These are phyloP conservation scores for Mycosphaerelloides madeirae DNA, from an alignment of 2,329 filamentous ascomycete genomes.

Conservation along the genomic window DNA sequence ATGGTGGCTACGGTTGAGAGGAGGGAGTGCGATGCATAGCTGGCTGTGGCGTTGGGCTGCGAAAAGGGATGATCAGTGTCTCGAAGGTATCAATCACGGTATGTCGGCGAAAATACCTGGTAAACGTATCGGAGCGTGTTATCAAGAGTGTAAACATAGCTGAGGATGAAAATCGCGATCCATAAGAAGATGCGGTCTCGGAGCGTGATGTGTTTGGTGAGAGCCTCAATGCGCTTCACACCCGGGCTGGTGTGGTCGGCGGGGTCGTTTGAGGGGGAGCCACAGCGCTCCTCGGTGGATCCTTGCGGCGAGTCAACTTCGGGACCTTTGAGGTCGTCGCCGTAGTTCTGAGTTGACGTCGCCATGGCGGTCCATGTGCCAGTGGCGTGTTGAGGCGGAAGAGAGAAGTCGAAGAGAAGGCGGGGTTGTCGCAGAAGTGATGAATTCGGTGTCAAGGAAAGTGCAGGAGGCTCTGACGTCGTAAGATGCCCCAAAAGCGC, in stretches of 20 bases:
- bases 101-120: constrained; percentile 31
- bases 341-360: too few relatives aligned
- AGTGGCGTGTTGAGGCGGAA: too few relatives aligned
- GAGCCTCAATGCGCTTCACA: constrained; percentile 56
- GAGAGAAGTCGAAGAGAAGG: too few relatives aligned
- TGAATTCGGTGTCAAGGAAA: too few relatives aligned
- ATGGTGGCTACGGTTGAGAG: constrained; percentile 57
- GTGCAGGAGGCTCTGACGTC: too few relatives aligned
- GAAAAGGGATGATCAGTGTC: background rate
- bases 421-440: too few relatives aligned
- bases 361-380: too few relatives aligned
- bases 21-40: constrained; percentile 51
- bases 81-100: background rate
- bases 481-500: too few relatives aligned
- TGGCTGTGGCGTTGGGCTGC: constrained; percentile 51
- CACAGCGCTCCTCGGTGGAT: too few relatives aligned
- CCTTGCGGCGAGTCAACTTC: too few relatives aligned
- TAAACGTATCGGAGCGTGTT: constrained; percentile 54
- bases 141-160: constrained; percentile 61
- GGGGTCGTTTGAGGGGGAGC: background rate
- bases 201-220: constrained; percentile 50
- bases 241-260: constrained; percentile 37
- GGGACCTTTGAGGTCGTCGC: too few relatives aligned
- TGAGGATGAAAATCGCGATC: constrained; percentile 56
- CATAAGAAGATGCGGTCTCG: constrained; percentile 56